These are phyloP conservation scores for Calonectria honghensis DNA, from an alignment of 2,329 filamentous ascomycete species.

Conservation along the genomic window DNA sequence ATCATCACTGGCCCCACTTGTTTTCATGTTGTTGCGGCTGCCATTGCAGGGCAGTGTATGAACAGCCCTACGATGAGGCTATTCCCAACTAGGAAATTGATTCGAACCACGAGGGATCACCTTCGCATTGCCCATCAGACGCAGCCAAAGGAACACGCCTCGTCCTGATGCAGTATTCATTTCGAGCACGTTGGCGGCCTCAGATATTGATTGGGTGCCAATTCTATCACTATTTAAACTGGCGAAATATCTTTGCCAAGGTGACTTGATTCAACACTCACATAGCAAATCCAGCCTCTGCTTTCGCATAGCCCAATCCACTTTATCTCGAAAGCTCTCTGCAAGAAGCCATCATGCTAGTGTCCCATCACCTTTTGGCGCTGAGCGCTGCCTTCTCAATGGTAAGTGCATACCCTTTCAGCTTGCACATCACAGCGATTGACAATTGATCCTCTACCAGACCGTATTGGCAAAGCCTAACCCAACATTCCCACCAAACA, in stretches of 20 bases:
- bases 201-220: not conserved
- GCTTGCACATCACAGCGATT: not conserved
- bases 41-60: not conserved
- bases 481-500: not conserved
- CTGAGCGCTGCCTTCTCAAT: not conserved
- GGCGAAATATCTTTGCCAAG: no score
- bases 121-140: not conserved
- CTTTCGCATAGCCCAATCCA: not conserved
- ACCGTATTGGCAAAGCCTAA: not conserved
- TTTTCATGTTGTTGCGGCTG: not conserved
- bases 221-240: not conserved
- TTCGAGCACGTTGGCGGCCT: conserved; percentile 4
- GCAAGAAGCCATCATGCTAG: not conserved
- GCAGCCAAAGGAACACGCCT: not conserved
- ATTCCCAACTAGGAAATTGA: conserved; percentile 5
- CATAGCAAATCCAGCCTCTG: not conserved
- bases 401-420: not conserved
- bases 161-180: not conserved
- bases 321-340: not conserved
- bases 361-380: not conserved
- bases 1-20: not conserved
- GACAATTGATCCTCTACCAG: not conserved
- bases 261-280: not conserved
- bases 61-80: not conserved
- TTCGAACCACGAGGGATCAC: not conserved